Evolutionary conservation across 306 rosid genomes (phyloP).

Genomic region (Hylodesmum podocarpum): DNA sequence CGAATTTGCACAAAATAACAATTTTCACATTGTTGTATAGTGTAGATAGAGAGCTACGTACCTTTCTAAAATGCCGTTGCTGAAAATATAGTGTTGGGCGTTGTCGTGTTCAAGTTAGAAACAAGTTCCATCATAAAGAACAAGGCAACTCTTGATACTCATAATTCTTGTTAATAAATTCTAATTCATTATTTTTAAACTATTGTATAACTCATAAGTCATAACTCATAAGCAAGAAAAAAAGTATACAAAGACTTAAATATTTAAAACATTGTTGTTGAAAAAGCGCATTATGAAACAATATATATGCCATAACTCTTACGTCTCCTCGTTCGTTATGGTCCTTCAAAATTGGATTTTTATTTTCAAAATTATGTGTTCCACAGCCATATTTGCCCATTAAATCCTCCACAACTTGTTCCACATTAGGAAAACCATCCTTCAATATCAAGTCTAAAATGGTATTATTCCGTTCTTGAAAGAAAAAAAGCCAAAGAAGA

Average conservation of each 20-base stretch:
- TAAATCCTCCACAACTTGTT: neutral
- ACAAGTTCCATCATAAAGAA: too few relatives aligned
- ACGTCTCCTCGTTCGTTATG: neutral
- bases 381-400: neutral
- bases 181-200: neutral
- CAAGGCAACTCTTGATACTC: too few relatives aligned
- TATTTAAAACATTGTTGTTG: neutral
- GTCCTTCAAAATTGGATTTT: neutral
- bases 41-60: too few relatives aligned
- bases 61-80: too few relatives aligned
- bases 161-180: neutral
- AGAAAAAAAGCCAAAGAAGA: neutral
- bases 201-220: neutral
- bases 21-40: too few relatives aligned
- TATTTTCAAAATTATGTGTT: neutral
- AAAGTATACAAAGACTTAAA: neutral
- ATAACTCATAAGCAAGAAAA: neutral
- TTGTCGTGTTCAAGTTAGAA: too few relatives aligned
- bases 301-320: neutral
- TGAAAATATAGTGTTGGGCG: too few relatives aligned
- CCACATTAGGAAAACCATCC: neutral
- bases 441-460: constrained; percentile 11
- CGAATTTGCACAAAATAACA: too few relatives aligned
- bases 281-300: neutral
- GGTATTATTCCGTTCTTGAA: neutral